Percentiles rank a stretch among this genome's conserved stretches.
Conservation (phyloP, 176 grass and related monocot genomes). For the Carex scoparia region DNA sequence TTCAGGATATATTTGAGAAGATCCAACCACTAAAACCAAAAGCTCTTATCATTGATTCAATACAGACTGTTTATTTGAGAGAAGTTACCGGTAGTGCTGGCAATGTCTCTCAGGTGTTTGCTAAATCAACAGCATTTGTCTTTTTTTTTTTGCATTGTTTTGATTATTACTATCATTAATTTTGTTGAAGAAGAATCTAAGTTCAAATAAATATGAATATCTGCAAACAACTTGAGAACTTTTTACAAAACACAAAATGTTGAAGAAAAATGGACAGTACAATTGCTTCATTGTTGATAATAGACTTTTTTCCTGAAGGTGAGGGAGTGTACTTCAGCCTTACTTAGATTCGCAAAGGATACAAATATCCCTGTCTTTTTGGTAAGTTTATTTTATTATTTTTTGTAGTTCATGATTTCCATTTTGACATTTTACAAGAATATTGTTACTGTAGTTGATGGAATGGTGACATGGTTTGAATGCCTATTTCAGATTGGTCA, state of each 20-base stretch:
- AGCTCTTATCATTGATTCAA: slow-evolving; percentile 88
- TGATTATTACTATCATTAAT: background rate
- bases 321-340: slow-evolving; percentile 84
- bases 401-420: background rate
- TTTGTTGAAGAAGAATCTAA: background rate
- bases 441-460: background rate
- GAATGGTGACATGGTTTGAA: slow-evolving; percentile 14
- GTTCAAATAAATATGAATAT: background rate
- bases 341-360: slow-evolving; percentile 86
- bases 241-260: background rate
- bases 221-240: background rate
- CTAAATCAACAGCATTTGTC: background rate
- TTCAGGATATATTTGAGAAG: slow-evolving; percentile 91
- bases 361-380: slow-evolving; percentile 90
- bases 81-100: slow-evolving; percentile 89
- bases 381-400: slow-evolving; percentile 39
- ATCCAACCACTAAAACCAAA: slow-evolving; percentile 54
- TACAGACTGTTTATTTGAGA: slow-evolving; percentile 93
- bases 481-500: slow-evolving; percentile 69
- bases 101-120: slow-evolving; percentile 59
- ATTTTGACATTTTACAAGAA: background rate
- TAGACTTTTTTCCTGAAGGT: slow-evolving; percentile 37
- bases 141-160: slow-evolving; percentile 8
- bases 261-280: background rate
- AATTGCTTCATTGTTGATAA: background rate